Conservation (phyloP, 805 yeast genomes). For the Sugiyamaella qingdaonensis region DNA sequence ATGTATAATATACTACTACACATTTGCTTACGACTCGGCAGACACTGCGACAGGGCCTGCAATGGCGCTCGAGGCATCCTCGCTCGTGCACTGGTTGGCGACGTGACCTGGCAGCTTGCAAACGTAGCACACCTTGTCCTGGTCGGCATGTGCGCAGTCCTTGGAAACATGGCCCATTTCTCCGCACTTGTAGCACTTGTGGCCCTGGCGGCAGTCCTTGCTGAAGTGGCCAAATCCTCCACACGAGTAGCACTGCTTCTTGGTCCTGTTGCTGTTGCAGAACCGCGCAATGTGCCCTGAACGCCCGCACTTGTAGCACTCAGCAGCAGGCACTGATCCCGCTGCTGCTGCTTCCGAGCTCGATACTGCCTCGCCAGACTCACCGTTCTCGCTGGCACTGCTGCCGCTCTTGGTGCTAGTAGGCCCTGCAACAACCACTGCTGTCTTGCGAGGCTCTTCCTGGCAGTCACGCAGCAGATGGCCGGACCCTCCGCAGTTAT, state of each 20-base stretch:
- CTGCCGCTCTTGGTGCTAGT: not conserved
- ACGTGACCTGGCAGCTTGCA: conserved; percentile 83
- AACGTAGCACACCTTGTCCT: conserved; percentile 62
- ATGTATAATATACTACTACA: too few relatives aligned
- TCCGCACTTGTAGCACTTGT: conserved; percentile 93
- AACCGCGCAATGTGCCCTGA: conserved; percentile 86
- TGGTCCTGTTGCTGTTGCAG: conserved; percentile 62
- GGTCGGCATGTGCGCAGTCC: conserved; percentile 61
- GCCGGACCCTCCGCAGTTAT: conserved; percentile 88
- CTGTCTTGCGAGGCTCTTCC: conserved; percentile 17
- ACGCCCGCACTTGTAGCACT: conserved; percentile 92
- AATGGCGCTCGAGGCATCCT: not conserved
- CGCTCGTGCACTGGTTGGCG: conserved; percentile 62
- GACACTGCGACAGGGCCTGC: not conserved
- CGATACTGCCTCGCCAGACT: not conserved
- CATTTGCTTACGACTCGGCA: not conserved
- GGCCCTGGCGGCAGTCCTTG: conserved; percentile 76
- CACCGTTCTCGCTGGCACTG: not conserved
- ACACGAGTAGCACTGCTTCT: conserved; percentile 83
- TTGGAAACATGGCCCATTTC: conserved; percentile 85
- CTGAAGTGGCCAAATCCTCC: conserved; percentile 88
- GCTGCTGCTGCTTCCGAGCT: conserved; percentile 40
- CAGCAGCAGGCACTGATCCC: conserved; percentile 46
- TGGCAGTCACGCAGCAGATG: conserved; percentile 82
- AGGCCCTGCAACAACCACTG: conserved; percentile 7